Conservation (phyloP, 2,329 filamentous ascomycete genomes). For the Cladosporium sp. region DNA sequence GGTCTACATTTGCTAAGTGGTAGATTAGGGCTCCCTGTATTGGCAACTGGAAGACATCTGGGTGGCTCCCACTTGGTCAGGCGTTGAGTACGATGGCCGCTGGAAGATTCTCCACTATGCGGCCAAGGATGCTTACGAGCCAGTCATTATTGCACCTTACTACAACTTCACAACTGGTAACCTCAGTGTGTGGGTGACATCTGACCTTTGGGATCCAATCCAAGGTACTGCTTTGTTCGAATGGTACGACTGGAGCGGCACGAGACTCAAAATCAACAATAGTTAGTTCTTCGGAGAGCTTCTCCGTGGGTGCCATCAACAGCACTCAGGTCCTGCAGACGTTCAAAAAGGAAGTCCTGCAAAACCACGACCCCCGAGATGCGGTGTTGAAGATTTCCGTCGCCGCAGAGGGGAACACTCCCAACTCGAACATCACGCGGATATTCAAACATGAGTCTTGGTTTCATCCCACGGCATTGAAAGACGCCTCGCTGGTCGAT, state of each 20-base stretch:
- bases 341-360: slow-evolving; percentile 35
- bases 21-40: slow-evolving; percentile 52
- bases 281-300: slow-evolving; percentile 37
- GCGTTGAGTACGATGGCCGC: slow-evolving; percentile 62
- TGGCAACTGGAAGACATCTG: slow-evolving; percentile 65
- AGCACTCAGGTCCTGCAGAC: slow-evolving; percentile 49
- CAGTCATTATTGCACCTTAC: slow-evolving; percentile 60
- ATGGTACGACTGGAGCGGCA: slow-evolving; percentile 56
- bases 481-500: slow-evolving; percentile 49
- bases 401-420: slow-evolving; percentile 46
- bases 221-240: slow-evolving; percentile 49
- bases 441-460: slow-evolving; percentile 54
- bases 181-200: slow-evolving; percentile 57
- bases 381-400: slow-evolving; percentile 49
- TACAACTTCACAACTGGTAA: slow-evolving; percentile 53
- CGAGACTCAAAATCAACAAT: slow-evolving; percentile 41
- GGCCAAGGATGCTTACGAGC: slow-evolving; percentile 58
- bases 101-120: slow-evolving; percentile 65
- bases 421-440: slow-evolving; percentile 44
- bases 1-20: background rate
- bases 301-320: slow-evolving; percentile 54
- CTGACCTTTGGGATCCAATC: slow-evolving; percentile 56
- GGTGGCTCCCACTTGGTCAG: slow-evolving; percentile 64
- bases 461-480: slow-evolving; percentile 51
- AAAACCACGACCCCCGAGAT: slow-evolving; percentile 38